Evolutionary conservation across 2,329 filamentous ascomycete species (phyloP).

Genomic region (Pseudopithomyces chartarum): DNA sequence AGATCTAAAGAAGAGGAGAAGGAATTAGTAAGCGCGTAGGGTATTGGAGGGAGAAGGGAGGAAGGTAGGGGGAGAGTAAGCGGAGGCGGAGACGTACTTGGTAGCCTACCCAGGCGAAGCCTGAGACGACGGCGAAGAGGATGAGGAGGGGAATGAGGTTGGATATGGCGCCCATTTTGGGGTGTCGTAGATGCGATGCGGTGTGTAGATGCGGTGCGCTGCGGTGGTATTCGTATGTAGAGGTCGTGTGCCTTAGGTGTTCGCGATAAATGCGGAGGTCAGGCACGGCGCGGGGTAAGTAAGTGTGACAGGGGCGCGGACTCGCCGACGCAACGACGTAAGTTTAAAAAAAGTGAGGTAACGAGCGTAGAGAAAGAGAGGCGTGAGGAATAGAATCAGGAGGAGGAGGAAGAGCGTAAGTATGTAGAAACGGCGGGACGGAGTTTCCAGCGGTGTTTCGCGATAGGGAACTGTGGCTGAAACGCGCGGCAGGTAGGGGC

Average conservation of each 20-base stretch:
- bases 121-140: slow-evolving; percentile 62
- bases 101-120: slow-evolving; percentile 69
- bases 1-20: slow-evolving; percentile 54
- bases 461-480: neutral
- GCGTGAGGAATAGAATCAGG: neutral
- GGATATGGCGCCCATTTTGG: slow-evolving; percentile 46
- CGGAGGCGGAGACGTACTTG: slow-evolving; percentile 49
- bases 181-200: neutral
- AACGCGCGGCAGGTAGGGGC: neutral
- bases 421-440: neutral
- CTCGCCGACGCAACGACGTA: no score
- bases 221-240: no score
- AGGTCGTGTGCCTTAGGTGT: no score
- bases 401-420: neutral
- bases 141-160: slow-evolving; percentile 71
- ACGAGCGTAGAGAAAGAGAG: neutral
- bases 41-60: neutral
- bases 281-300: no score
- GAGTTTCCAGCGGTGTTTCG: neutral
- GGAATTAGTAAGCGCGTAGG: neutral
- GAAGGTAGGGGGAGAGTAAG: neutral
- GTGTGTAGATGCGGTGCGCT: no score
- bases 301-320: no score
- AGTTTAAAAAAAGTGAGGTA: neutral
- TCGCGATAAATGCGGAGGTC: no score